Evolutionary conservation across 2,329 filamentous ascomycete genomes (phyloP), one percentile per base, ranked within the genome.

Genomic region (Paraphoma chrysanthemicola): DNA sequence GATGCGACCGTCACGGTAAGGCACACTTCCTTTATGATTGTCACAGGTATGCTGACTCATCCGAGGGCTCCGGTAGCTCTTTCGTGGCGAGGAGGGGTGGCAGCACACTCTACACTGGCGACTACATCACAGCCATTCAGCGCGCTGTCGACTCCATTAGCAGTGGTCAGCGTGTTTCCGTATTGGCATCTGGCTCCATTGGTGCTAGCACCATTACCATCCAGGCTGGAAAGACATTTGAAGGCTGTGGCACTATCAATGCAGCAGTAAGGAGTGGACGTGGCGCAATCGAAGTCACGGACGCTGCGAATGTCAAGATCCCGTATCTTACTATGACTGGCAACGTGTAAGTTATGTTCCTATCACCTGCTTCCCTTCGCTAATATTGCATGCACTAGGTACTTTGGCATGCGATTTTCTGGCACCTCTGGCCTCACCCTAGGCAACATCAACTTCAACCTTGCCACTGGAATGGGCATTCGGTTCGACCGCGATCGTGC

Each of bases 271-370:
- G 71, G 4, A 62, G 67, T 36, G 83, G 81, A 1, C 79, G 78
- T 17, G 85, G 85, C 16, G 82, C 84, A 44, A 86, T 87, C 47
- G 84, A 86, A 70, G 79, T 80, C 0, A 76, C 80, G 2, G 73
- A 81, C 61, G 81, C 82, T 8, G 64, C 70, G 1, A 80, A 79
- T 56, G 83, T 85, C 14, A 72, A 79, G 42, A 86, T 87, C 47
- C 83, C 84, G 0, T 86, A 84, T 63, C 78, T 87, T 4, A 83
- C 71, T 50, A 82, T 87, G 82, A 85, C 83, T 3, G 85, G 85
- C 1, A 82, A 78, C 62, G 83, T 84, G 0, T 86, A 23, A 23
- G 23, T 23, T 23, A 23, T 23, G 2, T 5, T 5, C 5, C 23
- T 23, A 23, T 23, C 23, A 5, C 23, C 3, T 23, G 23, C 23